These are phyloP conservation scores for Silene conica DNA, from an alignment of 148 eudicot genomes.

Conservation along the genomic window DNA sequence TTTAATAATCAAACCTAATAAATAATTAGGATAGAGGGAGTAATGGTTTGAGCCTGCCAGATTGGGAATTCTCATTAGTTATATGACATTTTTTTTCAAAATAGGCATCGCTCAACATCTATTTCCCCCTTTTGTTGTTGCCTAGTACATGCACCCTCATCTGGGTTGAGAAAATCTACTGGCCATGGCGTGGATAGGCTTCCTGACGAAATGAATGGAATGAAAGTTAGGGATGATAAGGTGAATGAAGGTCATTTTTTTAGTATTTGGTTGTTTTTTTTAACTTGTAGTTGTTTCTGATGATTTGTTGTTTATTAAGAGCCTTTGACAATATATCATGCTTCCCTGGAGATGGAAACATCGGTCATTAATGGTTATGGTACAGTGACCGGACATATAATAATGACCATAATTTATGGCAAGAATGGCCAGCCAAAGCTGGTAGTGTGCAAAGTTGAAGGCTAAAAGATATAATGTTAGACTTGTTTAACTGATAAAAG, in stretches of 20 bases:
- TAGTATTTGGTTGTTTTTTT: neutral
- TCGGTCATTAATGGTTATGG: slow-evolving; percentile 71
- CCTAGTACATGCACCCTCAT: slow-evolving; percentile 41
- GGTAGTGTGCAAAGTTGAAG: slow-evolving; percentile 32
- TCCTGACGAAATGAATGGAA: slow-evolving; percentile 78
- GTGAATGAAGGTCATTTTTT: slow-evolving; percentile 20
- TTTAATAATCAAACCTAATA: too few relatives aligned
- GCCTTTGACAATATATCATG: slow-evolving; percentile 7
- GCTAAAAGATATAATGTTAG: neutral
- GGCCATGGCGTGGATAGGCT: slow-evolving; percentile 50
- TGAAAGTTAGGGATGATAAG: slow-evolving; percentile 82
- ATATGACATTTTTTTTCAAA: too few relatives aligned
- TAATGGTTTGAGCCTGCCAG: too few relatives aligned
- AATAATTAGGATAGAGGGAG: too few relatives aligned
- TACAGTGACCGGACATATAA: slow-evolving; percentile 79
- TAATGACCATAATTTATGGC: slow-evolving; percentile 72
- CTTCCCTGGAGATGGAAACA: slow-evolving; percentile 65
- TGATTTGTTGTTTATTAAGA: neutral
- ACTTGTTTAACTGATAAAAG: neutral
- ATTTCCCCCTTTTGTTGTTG: too few relatives aligned
- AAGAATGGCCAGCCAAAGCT: slow-evolving; percentile 82
- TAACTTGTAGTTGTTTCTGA: neutral
- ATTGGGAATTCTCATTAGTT: too few relatives aligned
- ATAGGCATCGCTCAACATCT: too few relatives aligned
- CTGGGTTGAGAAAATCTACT: slow-evolving; percentile 45